These are phyloP conservation scores for Biscutella auriculata DNA, from an alignment of 441 rosid genomes.

Conservation along the genomic window DNA sequence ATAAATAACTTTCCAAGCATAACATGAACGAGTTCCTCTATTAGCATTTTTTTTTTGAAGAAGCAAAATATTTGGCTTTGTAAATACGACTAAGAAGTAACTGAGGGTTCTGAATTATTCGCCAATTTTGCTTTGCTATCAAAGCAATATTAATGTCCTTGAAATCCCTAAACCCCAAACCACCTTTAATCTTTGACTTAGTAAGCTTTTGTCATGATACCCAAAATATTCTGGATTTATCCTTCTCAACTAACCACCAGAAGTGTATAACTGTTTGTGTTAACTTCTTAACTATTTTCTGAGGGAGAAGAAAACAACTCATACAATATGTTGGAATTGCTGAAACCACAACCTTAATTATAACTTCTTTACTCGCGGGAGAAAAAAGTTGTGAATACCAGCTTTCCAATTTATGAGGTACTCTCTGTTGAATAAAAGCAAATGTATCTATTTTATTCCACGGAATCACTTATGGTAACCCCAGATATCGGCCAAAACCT, in stretches of 20 bases:
- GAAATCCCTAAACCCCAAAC: not conserved
- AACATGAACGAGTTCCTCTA: too few species aligned
- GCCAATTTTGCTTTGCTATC: not conserved
- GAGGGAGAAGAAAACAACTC: not conserved
- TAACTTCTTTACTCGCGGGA: not conserved
- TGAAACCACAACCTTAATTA: not conserved
- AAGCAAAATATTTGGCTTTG: too few species aligned
- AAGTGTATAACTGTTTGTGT: too few species aligned
- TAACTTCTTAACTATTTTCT: too few species aligned
- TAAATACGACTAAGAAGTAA: too few species aligned
- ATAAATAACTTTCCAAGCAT: too few species aligned
- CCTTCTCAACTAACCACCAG: not conserved
- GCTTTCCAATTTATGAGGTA: not conserved
- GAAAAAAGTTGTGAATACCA: not conserved
- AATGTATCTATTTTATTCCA: too few species aligned
- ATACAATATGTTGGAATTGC: not conserved
- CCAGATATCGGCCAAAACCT: too few species aligned
- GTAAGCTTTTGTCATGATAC: not conserved
- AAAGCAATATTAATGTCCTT: not conserved
- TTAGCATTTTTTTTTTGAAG: too few species aligned
- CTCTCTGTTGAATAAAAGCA: not conserved
- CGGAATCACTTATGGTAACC: too few species aligned
- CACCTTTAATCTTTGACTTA: not conserved
- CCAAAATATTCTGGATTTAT: not conserved
- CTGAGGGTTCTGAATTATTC: not conserved